Percentiles rank a stretch among this genome's conserved stretches.
These are phyloP conservation scores for Hordeum pubiflorum DNA, from an alignment of 202 grass and related monocot genomes.

Conservation along the genomic window DNA sequence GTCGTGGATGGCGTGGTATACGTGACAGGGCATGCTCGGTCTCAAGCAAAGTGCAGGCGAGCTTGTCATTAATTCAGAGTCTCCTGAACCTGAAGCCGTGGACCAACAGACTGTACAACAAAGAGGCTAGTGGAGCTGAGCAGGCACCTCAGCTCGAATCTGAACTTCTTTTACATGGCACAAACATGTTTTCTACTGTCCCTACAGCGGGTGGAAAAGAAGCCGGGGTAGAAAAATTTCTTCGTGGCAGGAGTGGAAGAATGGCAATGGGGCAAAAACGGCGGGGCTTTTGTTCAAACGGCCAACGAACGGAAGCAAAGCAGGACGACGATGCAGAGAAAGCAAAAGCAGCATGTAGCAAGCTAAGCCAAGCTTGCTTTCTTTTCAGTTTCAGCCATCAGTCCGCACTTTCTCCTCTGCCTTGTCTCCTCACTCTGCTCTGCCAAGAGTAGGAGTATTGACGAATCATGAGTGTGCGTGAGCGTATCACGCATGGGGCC, in stretches of 20 bases:
- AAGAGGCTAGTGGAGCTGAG: no score
- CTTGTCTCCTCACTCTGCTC: constrained; percentile 15
- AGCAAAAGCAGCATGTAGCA: neutral
- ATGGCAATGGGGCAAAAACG: neutral
- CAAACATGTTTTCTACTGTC: neutral
- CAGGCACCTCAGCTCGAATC: neutral
- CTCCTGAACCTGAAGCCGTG: neutral
- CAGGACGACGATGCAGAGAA: neutral
- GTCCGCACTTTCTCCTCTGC: neutral
- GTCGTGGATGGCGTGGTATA: no score
- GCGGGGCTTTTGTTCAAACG: constrained; percentile 33
- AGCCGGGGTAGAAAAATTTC: no score
- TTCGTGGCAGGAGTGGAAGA: neutral
- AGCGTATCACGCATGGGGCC: neutral
- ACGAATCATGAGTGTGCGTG: constrained; percentile 13
- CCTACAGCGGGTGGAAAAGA: no score
- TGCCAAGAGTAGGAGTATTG: neutral
- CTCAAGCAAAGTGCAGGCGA: no score
- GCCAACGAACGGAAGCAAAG: neutral
- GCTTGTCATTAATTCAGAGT: no score
- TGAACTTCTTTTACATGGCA: no score
- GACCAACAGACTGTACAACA: neutral
- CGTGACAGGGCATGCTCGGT: no score
- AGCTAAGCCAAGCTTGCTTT: neutral
- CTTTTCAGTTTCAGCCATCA: constrained; percentile 16